Base-by-base conservation (phyloP, 805 yeast genomes). In the Sungouiella blattae region DNA sequence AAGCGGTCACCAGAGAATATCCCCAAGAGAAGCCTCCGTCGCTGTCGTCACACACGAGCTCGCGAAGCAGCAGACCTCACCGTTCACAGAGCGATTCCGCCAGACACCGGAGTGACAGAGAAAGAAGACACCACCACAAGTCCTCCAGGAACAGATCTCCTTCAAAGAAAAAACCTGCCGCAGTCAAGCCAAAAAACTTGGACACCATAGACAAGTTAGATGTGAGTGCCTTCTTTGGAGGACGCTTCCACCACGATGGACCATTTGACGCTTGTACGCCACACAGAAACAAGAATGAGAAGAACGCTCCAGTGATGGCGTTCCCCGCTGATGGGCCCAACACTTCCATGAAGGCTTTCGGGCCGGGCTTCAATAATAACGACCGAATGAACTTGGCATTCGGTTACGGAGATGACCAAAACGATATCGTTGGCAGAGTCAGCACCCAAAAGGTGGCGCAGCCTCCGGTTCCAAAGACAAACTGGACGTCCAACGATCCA, bases 211-310 rank as follows among this genome's bases (percentile, higher is more conserved):
- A 93, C 65, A 86, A 86, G 61, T 71, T 93, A 52, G 98, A 93
- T 60, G 98, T 91, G 30, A 89, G 97, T 9, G 97, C 96, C 1
- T 73, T 89, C 43, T 89, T 86, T 57, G 97, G 96, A 17, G 81
- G 86, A 32, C 87, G 94, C 2, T 93, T 93, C 73, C 98, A 93
- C 61, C 98, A 93, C 60, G 98, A 93, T 64, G 98, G 98, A 9
- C 98, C 98, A 11, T 93, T 93, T 58, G 98, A 93, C 58, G 98
- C 98, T 1, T 91, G 98, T 60, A 85, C 94, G 3, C 98, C 98
- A 6, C 96, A 87, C 60, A 80, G 98, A 58, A 93, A 93, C 62
- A 85, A 83, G 63, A 71, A 77, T 39, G 65, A 63, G 45, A 67
- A 71, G 53, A 80, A 78, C 30, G 95, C 97, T 0, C 98, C 98